These are phyloP conservation scores for Populus davidiana DNA, from an alignment of 345 rosid species.

Conservation along the genomic window DNA sequence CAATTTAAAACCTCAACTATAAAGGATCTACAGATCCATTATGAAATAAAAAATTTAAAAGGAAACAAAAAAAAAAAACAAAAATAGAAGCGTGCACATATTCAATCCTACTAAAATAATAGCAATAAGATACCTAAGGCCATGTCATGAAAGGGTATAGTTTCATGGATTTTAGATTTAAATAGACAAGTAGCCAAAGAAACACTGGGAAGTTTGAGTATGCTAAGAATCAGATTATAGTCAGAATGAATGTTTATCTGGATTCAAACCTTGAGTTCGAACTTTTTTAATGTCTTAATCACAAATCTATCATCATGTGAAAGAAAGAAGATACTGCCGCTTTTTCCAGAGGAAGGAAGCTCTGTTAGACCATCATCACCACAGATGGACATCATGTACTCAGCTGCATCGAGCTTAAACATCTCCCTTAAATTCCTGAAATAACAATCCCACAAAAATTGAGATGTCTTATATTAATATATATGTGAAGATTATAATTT, in stretches of 20 bases:
- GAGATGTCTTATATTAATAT: neutral
- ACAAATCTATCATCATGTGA: slow-evolving; percentile 90
- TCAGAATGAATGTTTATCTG: neutral
- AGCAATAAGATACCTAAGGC: neutral
- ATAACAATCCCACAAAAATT: slow-evolving; percentile 10
- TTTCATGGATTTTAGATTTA: neutral
- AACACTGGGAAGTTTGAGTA: neutral
- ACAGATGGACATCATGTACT: slow-evolving; percentile 99
- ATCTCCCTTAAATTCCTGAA: slow-evolving; percentile 91
- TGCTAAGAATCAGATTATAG: neutral
- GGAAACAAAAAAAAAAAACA: neutral
- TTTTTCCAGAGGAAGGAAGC: slow-evolving; percentile 84
- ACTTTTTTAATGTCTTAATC: slow-evolving; percentile 77
- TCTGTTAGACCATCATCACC: slow-evolving; percentile 89
- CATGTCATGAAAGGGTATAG: neutral
- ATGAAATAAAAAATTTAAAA: neutral
- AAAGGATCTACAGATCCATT: neutral
- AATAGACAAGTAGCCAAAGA: neutral
- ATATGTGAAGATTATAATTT: too few species aligned
- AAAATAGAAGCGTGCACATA: neutral
- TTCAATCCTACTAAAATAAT: neutral
- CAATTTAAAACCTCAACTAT: neutral
- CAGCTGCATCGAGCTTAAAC: slow-evolving; percentile 97
- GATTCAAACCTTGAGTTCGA: slow-evolving; percentile 79
- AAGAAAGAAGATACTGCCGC: slow-evolving; percentile 93